Evolutionary conservation across 768 basidiomycete species (phyloP), one percentile per base, ranked within the genome.

Genomic region (Boletus subcaerulescens): DNA sequence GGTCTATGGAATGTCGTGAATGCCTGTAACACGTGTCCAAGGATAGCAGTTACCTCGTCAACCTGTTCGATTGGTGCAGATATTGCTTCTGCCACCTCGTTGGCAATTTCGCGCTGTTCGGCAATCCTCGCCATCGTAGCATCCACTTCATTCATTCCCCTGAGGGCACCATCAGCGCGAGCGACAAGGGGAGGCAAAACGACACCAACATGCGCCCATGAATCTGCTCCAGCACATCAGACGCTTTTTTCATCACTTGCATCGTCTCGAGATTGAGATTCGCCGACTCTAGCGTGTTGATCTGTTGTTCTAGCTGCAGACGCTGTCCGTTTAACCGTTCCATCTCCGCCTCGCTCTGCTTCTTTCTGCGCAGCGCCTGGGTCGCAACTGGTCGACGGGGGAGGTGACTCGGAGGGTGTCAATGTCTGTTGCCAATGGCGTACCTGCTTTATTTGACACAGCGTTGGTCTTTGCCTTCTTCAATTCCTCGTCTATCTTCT

Each of bases 201-300:
- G 35, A 46, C 26, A 86, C 93, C 69, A 58, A 97, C 95, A 97
- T 79, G 66, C 85, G 85, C 43, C 86, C 86, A 63, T 98, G 96
- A 50, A 98, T 97, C 45, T 83, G 80, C 73, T 87, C 88, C 71
- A 98, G 82, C 26, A 89, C 97, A 57, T 87, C 85, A 0, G 93
- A 82, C 36, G 91, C 96, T 72, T 90, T 89, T 88, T 94, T 97
- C 91, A 99, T 97, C 26, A 91, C 94, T 20, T 83, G 78, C 90
- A 99, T 93, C 14, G 94, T 98, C 80, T 98, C 94, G 66, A 90
- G 87, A 71, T 99, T 98, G 72, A 98, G 81, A 76, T 98, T 98
- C 42, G 97, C 97, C 15, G 91, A 92, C 72, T 98, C 97, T 43
- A 98, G 82, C 18, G 96, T 96, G 74, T 95, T 95, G 55, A 98